phyloP scores from a whole-genome alignment of 2,329 filamentous ascomycete species.

The Ceratocystis lukuohia region DNA sequence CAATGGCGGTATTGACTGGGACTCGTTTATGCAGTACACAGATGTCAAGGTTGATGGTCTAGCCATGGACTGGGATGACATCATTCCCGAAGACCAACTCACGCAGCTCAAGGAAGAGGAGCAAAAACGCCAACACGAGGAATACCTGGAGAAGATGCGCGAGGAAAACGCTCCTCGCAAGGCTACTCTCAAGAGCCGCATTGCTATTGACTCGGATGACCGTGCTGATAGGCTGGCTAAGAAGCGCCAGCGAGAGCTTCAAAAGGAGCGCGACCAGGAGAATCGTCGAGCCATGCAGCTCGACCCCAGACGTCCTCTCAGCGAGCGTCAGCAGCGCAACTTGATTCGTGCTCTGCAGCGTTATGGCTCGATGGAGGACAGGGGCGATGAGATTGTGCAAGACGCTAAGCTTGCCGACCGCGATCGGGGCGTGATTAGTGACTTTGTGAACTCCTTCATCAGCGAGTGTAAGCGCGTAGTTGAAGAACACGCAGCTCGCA shows the following conservation, averaged over 20 bases:
- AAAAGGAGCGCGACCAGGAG: constrained; percentile 60
- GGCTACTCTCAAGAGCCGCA: constrained; percentile 47
- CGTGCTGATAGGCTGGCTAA: constrained; percentile 51
- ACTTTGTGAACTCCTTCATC: constrained; percentile 63
- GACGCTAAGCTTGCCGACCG: constrained; percentile 76
- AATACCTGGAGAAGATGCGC: constrained; percentile 67
- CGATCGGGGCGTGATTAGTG: constrained; percentile 65
- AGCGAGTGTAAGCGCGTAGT: constrained; percentile 43
- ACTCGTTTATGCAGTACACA: constrained; percentile 95
- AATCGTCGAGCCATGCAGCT: constrained; percentile 58
- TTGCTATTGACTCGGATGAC: constrained; percentile 46
- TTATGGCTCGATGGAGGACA: constrained; percentile 81
- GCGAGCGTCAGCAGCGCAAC: constrained; percentile 84
- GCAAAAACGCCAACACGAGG: constrained; percentile 67
- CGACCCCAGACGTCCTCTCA: constrained; percentile 80
- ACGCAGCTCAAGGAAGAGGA: constrained; percentile 83
- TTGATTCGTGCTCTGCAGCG: constrained; percentile 82
- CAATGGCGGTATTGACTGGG: constrained; percentile 70
- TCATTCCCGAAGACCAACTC: constrained; percentile 87
- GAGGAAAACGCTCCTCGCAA: constrained; percentile 75
- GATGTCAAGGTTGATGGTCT: constrained; percentile 86
- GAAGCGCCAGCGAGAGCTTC: constrained; percentile 51
- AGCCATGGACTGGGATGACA: constrained; percentile 87
- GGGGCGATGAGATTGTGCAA: constrained; percentile 70
- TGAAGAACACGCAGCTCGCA: constrained; percentile 53